Evolutionary conservation across 2,329 filamentous ascomycete species (phyloP), one percentile per base, ranked within the genome.

Genomic region (Teratosphaeria epicoccoides): DNA sequence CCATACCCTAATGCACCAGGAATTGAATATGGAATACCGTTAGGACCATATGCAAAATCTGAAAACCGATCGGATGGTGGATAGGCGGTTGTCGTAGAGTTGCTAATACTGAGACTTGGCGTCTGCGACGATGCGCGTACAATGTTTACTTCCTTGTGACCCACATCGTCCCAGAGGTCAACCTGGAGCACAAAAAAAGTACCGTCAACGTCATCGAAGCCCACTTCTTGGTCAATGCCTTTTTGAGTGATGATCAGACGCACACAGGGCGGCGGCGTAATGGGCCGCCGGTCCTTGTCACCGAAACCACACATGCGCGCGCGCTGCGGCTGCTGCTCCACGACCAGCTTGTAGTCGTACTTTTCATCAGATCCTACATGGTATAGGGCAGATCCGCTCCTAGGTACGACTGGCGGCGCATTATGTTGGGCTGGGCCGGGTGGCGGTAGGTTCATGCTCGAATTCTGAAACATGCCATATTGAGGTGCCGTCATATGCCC

Each of bases 261-360:
- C 49, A 97, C 85, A 69, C 91, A 96, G 2, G 93, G 91, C 22
- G 93, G 93, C 12, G 93, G 91, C 24, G 93, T 97, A 61, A 98
- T 96, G 24, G 93, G 93, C 57, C 93, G 81, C 58, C 93, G 87
- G 69, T 98, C 93, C 87, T 97, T 98, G 74, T 98, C 93, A 56
- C 93, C 93, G 72, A 97, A 98, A 6, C 93, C 93, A 73, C 93
- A 98, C 93, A 97, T 97, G 55, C 93, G 87, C 59, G 93, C 93
- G 62, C 93, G 83, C 62, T 88, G 79, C 48, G 93, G 93, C 69
- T 97, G 89, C 73, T 98, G 93, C 59, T 87, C 83, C 54, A 96
- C 88, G 45, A 57, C 46, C 14, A 67, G 54, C n/a, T 55, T 55
- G 54, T 63, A 67, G 24, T 49, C 53, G 49, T 63, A 61, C 11